These are phyloP conservation scores for Citrus maxima DNA, from an alignment of 345 rosid species.

Conservation along the genomic window DNA sequence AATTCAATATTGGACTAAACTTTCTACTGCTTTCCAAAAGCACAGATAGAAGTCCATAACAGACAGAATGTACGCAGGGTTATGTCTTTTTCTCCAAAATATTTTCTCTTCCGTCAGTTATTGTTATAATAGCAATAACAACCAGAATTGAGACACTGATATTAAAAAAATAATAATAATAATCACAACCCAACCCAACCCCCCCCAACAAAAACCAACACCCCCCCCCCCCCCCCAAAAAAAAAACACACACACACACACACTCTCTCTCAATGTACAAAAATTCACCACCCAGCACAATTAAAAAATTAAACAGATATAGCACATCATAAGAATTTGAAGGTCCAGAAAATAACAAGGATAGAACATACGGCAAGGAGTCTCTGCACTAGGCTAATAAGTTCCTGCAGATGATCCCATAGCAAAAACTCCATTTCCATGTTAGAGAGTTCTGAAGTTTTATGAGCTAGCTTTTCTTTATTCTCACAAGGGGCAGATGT, in stretches of 20 bases:
- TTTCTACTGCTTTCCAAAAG: not conserved
- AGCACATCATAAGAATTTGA: not conserved
- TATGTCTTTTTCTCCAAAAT: not conserved
- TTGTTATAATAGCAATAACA: not conserved
- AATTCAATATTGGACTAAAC: not conserved
- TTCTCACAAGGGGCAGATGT: conserved; percentile 27
- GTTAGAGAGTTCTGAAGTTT: conserved; percentile 27
- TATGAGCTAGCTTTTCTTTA: conserved; percentile 27
- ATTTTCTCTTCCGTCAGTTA: not conserved
- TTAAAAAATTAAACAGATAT: not conserved
- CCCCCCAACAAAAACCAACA: too few species aligned
- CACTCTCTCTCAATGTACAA: not conserved
- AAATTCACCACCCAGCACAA: not conserved
- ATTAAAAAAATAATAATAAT: too few species aligned
- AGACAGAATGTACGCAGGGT: not conserved
- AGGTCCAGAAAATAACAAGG: conserved; percentile 10
- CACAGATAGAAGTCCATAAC: not conserved
- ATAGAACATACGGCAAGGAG: conserved; percentile 60
- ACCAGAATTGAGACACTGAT: not conserved
- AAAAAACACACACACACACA: too few species aligned
- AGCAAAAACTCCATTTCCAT: conserved; percentile 44
- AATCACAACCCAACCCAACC: too few species aligned
- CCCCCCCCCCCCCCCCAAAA: too few species aligned
- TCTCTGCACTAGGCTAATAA: conserved; percentile 49
- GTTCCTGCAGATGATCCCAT: conserved; percentile 58